phyloP scores from a whole-genome alignment of 108 stramenopile genomes.

The Parietichytrium sp. region DNA sequence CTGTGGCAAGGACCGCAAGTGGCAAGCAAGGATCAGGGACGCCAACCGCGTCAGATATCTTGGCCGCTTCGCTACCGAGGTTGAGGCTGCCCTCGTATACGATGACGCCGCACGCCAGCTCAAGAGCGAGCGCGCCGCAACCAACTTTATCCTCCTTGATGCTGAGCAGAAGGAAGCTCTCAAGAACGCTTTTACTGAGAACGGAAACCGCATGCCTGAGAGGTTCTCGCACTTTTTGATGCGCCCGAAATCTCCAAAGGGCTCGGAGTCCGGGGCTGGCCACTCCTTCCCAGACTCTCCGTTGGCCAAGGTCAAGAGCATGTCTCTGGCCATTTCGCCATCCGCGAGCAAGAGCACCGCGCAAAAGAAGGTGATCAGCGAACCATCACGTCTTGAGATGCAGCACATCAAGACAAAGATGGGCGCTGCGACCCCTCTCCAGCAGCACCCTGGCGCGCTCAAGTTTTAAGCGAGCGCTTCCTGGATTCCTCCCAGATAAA shows the following conservation, averaged over 20 bases:
- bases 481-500: too few relatives aligned
- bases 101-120: constrained; percentile 15
- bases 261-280: background rate
- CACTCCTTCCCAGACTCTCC: constrained; percentile 22
- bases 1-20: constrained; percentile 41
- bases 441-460: too few relatives aligned
- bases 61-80: constrained; percentile 30
- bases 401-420: too few relatives aligned
- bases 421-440: too few relatives aligned
- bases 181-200: constrained; percentile 27
- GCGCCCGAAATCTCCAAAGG: background rate
- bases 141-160: background rate
- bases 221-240: background rate
- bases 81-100: constrained; percentile 30
- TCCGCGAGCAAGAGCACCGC: background rate
- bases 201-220: constrained; percentile 23
- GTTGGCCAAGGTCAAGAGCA: constrained; percentile 20
- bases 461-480: too few relatives aligned
- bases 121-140: background rate
- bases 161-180: background rate
- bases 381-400: too few relatives aligned
- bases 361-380: too few relatives aligned
- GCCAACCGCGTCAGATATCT: constrained; percentile 34
- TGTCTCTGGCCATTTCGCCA: background rate
- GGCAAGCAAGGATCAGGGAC: constrained; percentile 30